A percentile compares a stretch with the other conserved stretches of the same genome.
These are phyloP conservation scores for Graphilbum sp. DNA, from an alignment of 2,329 filamentous ascomycete species.

Conservation along the genomic window DNA sequence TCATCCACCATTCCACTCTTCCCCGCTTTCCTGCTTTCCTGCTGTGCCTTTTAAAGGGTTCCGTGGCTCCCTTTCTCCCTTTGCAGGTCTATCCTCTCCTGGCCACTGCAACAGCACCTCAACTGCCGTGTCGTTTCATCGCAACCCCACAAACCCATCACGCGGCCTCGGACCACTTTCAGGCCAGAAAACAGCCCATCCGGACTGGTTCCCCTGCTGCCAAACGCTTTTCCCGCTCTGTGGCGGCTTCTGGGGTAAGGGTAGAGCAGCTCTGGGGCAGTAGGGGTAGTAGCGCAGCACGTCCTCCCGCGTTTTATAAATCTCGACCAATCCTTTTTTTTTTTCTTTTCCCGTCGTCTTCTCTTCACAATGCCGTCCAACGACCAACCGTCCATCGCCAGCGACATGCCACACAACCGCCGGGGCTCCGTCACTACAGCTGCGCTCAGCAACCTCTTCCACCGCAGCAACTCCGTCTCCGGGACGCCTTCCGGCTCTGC, in stretches of 20 bases:
- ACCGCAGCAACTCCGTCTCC: conserved; percentile 35
- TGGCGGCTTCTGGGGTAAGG: neutral
- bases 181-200: conserved; percentile 1
- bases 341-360: too few relatives aligned
- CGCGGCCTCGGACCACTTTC: neutral
- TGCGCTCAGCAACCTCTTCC: conserved; percentile 41
- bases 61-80: neutral
- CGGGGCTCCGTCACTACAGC: conserved; percentile 41
- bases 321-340: too few relatives aligned
- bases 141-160: neutral
- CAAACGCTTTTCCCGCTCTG: neutral
- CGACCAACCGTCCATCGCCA: conserved; percentile 13
- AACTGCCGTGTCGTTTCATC: neutral
- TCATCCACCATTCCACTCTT: neutral
- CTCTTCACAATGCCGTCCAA: conserved; percentile 3
- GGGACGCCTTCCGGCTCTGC: conserved; percentile 12
- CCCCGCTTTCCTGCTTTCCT: neutral
- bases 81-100: neutral
- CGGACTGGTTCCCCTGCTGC: neutral
- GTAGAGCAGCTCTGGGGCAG: too few relatives aligned
- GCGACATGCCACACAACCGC: conserved; percentile 22
- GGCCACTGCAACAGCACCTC: too few relatives aligned
- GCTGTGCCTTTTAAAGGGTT: neutral
- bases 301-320: too few relatives aligned
- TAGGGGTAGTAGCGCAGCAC: too few relatives aligned